Conservation (phyloP, 2,329 filamentous ascomycete species). For the Paraconiothyrium sp. region DNA sequence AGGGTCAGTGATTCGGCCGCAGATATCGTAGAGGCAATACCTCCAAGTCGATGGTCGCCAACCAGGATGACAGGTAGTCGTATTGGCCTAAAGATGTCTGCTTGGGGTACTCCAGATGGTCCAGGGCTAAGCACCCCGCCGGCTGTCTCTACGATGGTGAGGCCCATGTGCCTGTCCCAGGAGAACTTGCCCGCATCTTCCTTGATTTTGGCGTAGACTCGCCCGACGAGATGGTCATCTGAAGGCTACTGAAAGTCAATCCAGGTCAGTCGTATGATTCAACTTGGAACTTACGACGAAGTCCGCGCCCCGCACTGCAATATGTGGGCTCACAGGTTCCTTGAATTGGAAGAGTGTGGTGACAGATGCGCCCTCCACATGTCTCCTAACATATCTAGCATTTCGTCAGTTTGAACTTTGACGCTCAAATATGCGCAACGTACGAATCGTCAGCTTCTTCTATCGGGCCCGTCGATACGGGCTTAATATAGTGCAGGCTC, state of each 20-base stretch:
- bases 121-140: conserved; percentile 83
- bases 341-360: conserved; percentile 76
- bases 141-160: conserved; percentile 79
- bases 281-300: conserved; percentile 29
- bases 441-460: conserved; percentile 77
- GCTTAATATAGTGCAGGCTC: conserved; percentile 75
- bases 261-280: neutral
- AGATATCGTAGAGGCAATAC: conserved; percentile 81
- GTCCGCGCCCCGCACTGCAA: conserved; percentile 64
- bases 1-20: conserved; percentile 80
- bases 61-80: conserved; percentile 78
- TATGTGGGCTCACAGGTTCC: conserved; percentile 79
- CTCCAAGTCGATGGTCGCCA: conserved; percentile 78
- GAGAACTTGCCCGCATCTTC: conserved; percentile 20
- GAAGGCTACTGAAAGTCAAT: conserved; percentile 29
- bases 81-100: conserved; percentile 78
- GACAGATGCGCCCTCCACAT: conserved; percentile 63
- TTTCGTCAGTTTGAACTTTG: conserved; percentile 12
- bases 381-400: conserved; percentile 69
- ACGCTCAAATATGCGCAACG: conserved; percentile 16
- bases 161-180: conserved; percentile 19
- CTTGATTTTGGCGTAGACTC: conserved; percentile 29
- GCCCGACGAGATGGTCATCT: conserved; percentile 33
- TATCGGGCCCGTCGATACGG: conserved; percentile 78
- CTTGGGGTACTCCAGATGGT: conserved; percentile 79